Evolutionary conservation across 768 basidiomycete species (phyloP), one percentile per base, ranked within the genome.

Genomic region (Lepiota brunneoincarnata): DNA sequence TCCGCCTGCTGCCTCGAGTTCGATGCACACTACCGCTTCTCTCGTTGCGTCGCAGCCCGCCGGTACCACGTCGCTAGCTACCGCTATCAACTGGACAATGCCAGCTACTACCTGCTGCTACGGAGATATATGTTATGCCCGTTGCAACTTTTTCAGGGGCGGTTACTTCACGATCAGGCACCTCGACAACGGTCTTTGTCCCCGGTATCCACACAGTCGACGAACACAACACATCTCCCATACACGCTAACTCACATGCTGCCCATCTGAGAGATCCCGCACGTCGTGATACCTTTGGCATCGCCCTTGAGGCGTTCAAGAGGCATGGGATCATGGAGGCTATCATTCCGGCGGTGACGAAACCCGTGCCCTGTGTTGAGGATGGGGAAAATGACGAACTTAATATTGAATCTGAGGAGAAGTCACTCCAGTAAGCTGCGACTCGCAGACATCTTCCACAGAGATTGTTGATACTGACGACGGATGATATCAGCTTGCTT

Each of bases 221-320:
- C 44, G 47, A 43, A 45, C 9, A 56, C 39, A 24, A 46, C 6
- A 56, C 55, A 17, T 61, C 66, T 43, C 74, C 77, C 0, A 74
- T 89, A n/a, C 81, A 88, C 64, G 73, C 82, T 23, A 90, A 90
- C 68, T 90, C 87, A 6, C 89, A 89, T 63, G 81, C 86, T 0
- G 77, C 82, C 15, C 76, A 86, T 67, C 70, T 84, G 1, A 67
- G 75, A 3, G 72, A 86, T 61, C 85, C 87, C 0, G 67, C 73
- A 1, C 77, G 79, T 2, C 72, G 74, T 26, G 66, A 72, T 3
- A 91, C 89, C 0, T 80, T 79, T 0, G 54, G 64, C 4, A 62
- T 71, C 12, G 72, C 84, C 0, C 64, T 82, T 15, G 61, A 68
- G 18, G 89, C 85, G 0, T 63, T 91, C 35, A 58, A 63, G 26